A percentile compares a stretch with the other conserved stretches of the same genome.
Conservation (phyloP, 352 stramenopile species). For the Aphanomyces invadans region DNA sequence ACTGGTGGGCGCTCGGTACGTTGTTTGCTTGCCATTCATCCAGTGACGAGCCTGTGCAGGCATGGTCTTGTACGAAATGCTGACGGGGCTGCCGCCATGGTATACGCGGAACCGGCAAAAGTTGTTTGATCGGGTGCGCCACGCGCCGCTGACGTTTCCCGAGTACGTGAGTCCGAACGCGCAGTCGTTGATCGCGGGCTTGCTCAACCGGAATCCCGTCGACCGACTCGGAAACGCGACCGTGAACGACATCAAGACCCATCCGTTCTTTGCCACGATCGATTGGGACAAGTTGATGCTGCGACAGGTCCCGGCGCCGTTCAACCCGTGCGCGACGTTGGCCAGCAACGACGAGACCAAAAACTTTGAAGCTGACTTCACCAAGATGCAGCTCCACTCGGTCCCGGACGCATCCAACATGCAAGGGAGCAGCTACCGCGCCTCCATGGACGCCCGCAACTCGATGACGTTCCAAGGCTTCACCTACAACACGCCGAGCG, state of each 20-base stretch:
- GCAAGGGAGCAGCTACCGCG: conserved; percentile 39
- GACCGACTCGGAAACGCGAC: conserved; percentile 66
- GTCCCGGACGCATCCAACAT: conserved; percentile 55
- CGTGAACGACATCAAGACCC: conserved; percentile 77
- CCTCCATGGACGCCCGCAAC: conserved; percentile 63
- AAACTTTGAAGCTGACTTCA: conserved; percentile 89
- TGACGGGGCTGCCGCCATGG: conserved; percentile 87
- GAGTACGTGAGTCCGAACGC: conserved; percentile 67
- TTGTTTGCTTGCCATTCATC: too few species aligned
- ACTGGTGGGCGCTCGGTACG: conserved; percentile 87
- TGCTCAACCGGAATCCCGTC: conserved; percentile 76
- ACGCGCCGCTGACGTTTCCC: conserved; percentile 82
- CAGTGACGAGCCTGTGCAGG: too few species aligned
- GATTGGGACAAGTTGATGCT: conserved; percentile 80
- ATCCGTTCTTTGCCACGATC: conserved; percentile 75
- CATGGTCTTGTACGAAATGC: conserved; percentile 92
- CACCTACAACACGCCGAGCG: conserved; percentile 85
- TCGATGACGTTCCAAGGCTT: conserved; percentile 87
- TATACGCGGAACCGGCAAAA: conserved; percentile 91
- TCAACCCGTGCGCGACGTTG: conserved; percentile 73
- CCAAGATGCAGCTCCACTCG: conserved; percentile 84
- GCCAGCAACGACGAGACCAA: conserved; percentile 50
- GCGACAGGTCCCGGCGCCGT: conserved; percentile 73
- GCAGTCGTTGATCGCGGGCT: conserved; percentile 68
- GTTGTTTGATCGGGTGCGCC: conserved; percentile 85